Evolutionary conservation across 441 rosid genomes (phyloP).

Genomic region (Jatropha multifida): DNA sequence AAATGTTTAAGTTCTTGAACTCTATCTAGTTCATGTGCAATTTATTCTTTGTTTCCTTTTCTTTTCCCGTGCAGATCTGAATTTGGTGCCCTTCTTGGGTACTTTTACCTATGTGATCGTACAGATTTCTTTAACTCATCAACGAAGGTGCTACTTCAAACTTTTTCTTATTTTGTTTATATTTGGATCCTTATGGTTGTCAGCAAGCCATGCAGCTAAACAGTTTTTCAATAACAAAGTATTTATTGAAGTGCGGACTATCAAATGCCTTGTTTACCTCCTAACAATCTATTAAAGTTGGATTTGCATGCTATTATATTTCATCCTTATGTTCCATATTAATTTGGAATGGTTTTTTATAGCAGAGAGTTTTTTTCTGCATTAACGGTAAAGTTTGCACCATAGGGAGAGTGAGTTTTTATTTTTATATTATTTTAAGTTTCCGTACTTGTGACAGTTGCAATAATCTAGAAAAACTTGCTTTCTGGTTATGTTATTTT

Average conservation of each 20-base stretch:
- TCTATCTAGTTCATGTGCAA: background rate
- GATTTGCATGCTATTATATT: too few species aligned
- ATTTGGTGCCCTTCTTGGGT: constrained; percentile 65
- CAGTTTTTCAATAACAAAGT: too few species aligned
- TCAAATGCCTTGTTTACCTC: too few species aligned
- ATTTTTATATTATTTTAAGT: background rate
- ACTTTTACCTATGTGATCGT: constrained; percentile 84
- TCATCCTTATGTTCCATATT: background rate
- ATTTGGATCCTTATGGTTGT: background rate
- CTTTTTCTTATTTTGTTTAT: constrained; percentile 10
- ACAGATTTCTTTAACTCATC: constrained; percentile 70
- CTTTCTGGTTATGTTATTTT: constrained; percentile 2
- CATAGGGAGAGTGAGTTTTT: background rate
- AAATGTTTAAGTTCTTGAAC: background rate
- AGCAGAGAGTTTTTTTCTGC: background rate
- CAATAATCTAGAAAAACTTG: background rate
- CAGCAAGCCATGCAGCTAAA: too few species aligned
- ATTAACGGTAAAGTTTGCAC: background rate
- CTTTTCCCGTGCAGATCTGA: constrained; percentile 64
- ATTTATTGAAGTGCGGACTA: too few species aligned
- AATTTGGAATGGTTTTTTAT: background rate
- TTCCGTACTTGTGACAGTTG: background rate
- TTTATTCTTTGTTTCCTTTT: constrained; percentile 10
- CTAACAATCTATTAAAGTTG: too few species aligned
- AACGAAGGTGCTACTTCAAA: constrained; percentile 55